phyloP scores from a whole-genome alignment of 192 early-diverging fungal genomes.

The Funneliformis geosporum region DNA sequence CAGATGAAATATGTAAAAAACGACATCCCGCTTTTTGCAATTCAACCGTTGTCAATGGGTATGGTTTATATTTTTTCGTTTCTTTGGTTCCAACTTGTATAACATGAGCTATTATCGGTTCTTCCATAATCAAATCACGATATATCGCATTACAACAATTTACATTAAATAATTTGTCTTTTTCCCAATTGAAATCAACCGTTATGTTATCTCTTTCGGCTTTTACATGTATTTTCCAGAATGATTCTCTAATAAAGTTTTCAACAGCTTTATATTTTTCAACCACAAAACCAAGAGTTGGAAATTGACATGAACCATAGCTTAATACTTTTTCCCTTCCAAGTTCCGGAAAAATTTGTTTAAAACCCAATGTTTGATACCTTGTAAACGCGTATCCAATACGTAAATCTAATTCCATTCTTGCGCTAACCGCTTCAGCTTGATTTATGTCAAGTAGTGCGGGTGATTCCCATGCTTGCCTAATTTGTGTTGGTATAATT shows the following conservation, averaged over 20 bases:
- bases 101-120: constrained; percentile 56
- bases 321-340: constrained; percentile 66
- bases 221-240: constrained; percentile 83
- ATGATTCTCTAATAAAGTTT: constrained; percentile 83
- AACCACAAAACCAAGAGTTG: constrained; percentile 94
- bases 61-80: constrained; percentile 84
- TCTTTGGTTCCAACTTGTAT: constrained; percentile 60
- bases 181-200: constrained; percentile 75
- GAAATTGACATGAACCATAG: constrained; percentile 96
- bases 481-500: constrained; percentile 53
- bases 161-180: constrained; percentile 74
- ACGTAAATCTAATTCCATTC: constrained; percentile 87
- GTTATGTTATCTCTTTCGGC: constrained; percentile 51
- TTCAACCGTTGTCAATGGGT: constrained; percentile 94
- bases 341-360: constrained; percentile 53
- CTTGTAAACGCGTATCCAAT: constrained; percentile 91
- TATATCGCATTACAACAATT: constrained; percentile 47
- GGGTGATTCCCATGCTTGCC: constrained; percentile 14
- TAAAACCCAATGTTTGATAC: constrained; percentile 81
- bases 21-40: constrained; percentile 81
- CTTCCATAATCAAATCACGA: constrained; percentile 37
- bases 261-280: constrained; percentile 76
- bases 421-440: constrained; percentile 78
- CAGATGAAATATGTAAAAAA: constrained; percentile 72
- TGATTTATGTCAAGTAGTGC: constrained; percentile 67